Evolutionary conservation across 306 rosid species (phyloP), one percentile per base, ranked within the genome.

Genomic region (Parietaria judaica): DNA sequence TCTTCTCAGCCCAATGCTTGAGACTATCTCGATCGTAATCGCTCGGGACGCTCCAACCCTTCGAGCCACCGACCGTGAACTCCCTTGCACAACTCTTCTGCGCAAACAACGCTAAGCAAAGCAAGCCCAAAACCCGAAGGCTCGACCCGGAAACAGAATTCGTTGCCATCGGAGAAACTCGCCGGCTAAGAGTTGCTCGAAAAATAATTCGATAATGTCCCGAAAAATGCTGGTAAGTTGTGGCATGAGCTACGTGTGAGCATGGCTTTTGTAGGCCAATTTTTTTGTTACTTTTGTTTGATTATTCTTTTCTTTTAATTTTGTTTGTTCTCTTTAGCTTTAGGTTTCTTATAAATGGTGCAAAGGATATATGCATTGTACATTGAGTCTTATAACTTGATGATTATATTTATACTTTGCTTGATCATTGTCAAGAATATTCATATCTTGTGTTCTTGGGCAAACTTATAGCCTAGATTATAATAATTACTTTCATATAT

Each of bases 1-100:
- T 79, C 12, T 65, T 76, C 64, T 79, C 81, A 12, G 99, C 99
- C 99, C 99, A 88, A 71, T 79, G 90, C 76, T 71, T 79, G 49
- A 69, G 86, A 67, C 61, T 76, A 9, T 76, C 68, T 16, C 60
- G 60, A 73, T 45, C 71, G 43, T 94, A 58, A 55, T 80, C 78
- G 58, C 66, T 78, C 16, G 97, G 90, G 58, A 56, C 70, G 68
- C 60, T 23, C 97, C 99, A 94, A 62, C 87, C 94, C 70, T 76
- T 82, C 54, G 84, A 70, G 47, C 89, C 95, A 31, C 95, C 92
- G 10, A 88, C 61, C 11, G 72, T 54, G 15, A 92, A 85, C 13
- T 82, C 69, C 66, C 68, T 68, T 47, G 90, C 86, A 56, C 58
- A 69, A 72, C 84, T 70, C 54, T 69, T 67, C n/a, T 76, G 83